A percentile compares a stretch with the other conserved stretches of the same genome.
Conservation (phyloP, 202 grass and related monocot genomes). For the Schoenoplectus triqueter region DNA sequence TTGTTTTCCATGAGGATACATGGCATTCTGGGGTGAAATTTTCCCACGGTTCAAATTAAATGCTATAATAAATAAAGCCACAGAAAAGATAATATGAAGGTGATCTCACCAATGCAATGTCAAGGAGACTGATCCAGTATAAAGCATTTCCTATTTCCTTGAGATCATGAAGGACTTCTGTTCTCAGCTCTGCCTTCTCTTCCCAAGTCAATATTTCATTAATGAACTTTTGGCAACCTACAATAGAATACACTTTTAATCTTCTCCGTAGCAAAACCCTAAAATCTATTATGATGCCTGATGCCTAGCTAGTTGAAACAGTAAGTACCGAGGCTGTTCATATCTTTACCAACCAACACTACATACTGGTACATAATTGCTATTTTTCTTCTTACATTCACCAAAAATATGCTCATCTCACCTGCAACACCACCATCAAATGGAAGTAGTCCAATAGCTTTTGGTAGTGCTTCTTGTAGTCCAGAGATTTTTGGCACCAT, state of each 20-base stretch:
- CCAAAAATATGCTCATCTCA: constrained; percentile 44
- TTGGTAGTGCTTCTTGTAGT: constrained; percentile 90
- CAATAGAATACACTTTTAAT: constrained; percentile 34
- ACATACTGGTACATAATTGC: background rate
- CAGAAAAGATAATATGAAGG: constrained; percentile 10
- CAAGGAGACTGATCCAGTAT: constrained; percentile 96
- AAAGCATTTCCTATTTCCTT: constrained; percentile 98
- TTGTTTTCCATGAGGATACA: background rate
- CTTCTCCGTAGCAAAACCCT: constrained; percentile 20
- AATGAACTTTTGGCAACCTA: constrained; percentile 94
- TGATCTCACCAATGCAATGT: constrained; percentile 87
- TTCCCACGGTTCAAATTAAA: background rate
- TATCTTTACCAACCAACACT: background rate
- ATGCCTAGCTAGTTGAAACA: constrained; percentile 1
- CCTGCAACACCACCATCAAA: constrained; percentile 97
- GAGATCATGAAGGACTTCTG: constrained; percentile 84
- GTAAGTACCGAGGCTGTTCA: background rate
- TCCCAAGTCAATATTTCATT: constrained; percentile 98
- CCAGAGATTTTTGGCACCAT: constrained; percentile 85
- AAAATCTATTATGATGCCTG: background rate
- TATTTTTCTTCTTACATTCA: constrained; percentile 10
- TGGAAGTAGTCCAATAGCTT: constrained; percentile 87
- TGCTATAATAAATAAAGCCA: constrained; percentile 13
- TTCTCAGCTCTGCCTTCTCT: constrained; percentile 78
- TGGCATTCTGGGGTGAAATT: constrained; percentile 3